phyloP scores from a whole-genome alignment of 2,329 filamentous ascomycete species.

The Penicillium sp. region DNA sequence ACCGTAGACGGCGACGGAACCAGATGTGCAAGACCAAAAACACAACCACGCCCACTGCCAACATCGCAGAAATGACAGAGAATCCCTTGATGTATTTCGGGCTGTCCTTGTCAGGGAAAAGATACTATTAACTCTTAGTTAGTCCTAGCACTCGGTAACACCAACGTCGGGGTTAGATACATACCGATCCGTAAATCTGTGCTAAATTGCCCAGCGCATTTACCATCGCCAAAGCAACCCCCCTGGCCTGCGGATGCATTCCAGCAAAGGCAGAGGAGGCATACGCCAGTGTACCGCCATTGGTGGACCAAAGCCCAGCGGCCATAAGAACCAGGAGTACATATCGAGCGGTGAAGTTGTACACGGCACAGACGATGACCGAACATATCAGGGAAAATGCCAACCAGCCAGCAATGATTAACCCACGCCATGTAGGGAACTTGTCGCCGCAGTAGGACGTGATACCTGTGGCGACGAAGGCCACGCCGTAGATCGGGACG shows the following conservation, averaged over 20 bases:
- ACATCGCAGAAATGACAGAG: slow-evolving; percentile 31
- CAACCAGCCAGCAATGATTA: slow-evolving; percentile 46
- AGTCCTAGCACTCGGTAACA: background rate
- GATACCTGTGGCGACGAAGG: slow-evolving; percentile 43
- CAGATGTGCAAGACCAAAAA: slow-evolving; percentile 23
- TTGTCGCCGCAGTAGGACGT: slow-evolving; percentile 44
- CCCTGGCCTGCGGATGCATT: slow-evolving; percentile 45
- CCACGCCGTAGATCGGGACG: slow-evolving; percentile 47
- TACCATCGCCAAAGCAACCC: slow-evolving; percentile 46
- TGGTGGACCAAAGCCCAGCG: slow-evolving; percentile 47
- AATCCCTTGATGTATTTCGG: slow-evolving; percentile 45
- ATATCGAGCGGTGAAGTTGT: slow-evolving; percentile 48
- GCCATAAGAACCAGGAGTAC: slow-evolving; percentile 50
- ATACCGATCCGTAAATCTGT: slow-evolving; percentile 45
- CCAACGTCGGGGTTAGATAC: background rate
- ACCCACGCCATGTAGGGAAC: slow-evolving; percentile 39
- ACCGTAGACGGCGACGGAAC: slow-evolving; percentile 13
- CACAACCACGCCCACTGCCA: slow-evolving; percentile 24
- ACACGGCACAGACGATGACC: slow-evolving; percentile 39
- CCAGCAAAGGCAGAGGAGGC: slow-evolving; percentile 45
- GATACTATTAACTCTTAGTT: slow-evolving; percentile 28
- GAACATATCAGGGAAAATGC: slow-evolving; percentile 33
- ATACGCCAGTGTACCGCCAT: slow-evolving; percentile 46
- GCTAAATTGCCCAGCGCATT: slow-evolving; percentile 49
- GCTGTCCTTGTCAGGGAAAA: slow-evolving; percentile 44